phyloP scores from a whole-genome alignment of 2,329 filamentous ascomycete species.

The Trichoderma sp. region DNA sequence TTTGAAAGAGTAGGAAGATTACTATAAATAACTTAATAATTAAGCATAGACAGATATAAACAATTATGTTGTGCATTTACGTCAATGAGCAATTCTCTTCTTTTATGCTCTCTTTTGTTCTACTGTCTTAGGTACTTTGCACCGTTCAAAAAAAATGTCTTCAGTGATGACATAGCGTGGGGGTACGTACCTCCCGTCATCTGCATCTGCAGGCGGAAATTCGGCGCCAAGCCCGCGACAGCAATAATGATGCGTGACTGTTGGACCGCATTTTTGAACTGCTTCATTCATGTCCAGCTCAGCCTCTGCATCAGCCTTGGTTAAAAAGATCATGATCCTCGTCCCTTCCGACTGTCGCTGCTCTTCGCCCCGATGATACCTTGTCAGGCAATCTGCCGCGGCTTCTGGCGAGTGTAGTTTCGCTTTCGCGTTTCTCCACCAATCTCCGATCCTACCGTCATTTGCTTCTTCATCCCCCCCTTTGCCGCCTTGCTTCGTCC shows the following conservation, averaged over 20 bases:
- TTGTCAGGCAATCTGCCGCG: conserved; percentile 6
- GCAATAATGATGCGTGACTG: conserved; percentile 10
- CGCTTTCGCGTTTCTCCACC: conserved; percentile 15
- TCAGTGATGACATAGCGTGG: conserved; percentile 17
- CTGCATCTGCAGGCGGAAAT: conserved; percentile 6
- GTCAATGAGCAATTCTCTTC: not conserved
- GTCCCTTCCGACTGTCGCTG: not conserved
- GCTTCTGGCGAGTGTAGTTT: conserved; percentile 12
- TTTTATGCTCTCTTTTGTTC: not conserved
- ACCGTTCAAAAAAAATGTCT: not conserved
- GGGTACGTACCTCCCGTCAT: conserved; percentile 13
- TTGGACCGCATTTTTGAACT: not conserved
- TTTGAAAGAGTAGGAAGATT: not conserved
- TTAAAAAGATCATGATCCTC: not conserved
- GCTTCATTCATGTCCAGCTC: not conserved
- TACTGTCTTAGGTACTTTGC: not conserved
- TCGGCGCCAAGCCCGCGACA: not conserved
- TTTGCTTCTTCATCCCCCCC: not conserved
- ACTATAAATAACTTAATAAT: not conserved
- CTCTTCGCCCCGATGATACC: conserved; percentile 19
- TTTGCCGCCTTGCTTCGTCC: conserved; percentile 18
- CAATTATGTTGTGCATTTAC: not conserved
- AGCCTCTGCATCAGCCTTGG: not conserved
- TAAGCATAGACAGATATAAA: not conserved
- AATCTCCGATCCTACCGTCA: conserved; percentile 16